Percentiles rank a stretch among this genome's conserved stretches.
These are phyloP conservation scores for Porphyridium purpureum DNA, from an alignment of 23 red algal genomes.

Conservation along the genomic window DNA sequence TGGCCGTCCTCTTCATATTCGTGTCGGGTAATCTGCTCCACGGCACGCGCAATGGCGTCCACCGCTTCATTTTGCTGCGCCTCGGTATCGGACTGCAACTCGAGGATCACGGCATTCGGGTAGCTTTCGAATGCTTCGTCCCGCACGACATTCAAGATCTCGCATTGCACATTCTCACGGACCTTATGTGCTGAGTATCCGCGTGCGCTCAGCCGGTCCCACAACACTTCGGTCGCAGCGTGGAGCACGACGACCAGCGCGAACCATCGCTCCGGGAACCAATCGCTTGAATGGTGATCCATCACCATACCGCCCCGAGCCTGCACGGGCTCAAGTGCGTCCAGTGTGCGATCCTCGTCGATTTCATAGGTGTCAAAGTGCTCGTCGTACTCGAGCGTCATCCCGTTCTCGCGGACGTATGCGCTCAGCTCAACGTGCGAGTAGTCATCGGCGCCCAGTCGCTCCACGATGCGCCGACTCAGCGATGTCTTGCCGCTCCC, in stretches of 20 bases:
- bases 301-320: conserved; percentile 22
- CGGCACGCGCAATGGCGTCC: conserved; percentile 1
- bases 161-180: conserved; percentile 57
- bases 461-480: conserved; percentile 4
- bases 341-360: conserved; percentile 46
- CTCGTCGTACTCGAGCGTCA: conserved; percentile 20
- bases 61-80: not conserved
- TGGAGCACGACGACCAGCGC: conserved; percentile 40
- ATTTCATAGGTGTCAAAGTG: conserved; percentile 17
- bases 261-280: conserved; percentile 69
- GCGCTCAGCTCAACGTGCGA: conserved; percentile 34
- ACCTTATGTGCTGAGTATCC: conserved; percentile 43
- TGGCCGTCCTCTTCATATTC: no score
- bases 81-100: not conserved
- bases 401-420: conserved; percentile 16
- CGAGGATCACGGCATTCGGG: not conserved
- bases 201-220: conserved; percentile 50
- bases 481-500: conserved; percentile 7
- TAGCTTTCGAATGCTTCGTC: conserved; percentile 35
- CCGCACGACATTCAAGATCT: conserved; percentile 57
- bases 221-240: conserved; percentile 29
- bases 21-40: no score
- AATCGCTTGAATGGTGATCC: conserved; percentile 62
- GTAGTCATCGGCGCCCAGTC: conserved; percentile 19
- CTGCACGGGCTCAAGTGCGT: conserved; percentile 41